These are phyloP conservation scores for Bertia moriformis DNA, from an alignment of 2,329 filamentous ascomycete genomes.

Conservation along the genomic window DNA sequence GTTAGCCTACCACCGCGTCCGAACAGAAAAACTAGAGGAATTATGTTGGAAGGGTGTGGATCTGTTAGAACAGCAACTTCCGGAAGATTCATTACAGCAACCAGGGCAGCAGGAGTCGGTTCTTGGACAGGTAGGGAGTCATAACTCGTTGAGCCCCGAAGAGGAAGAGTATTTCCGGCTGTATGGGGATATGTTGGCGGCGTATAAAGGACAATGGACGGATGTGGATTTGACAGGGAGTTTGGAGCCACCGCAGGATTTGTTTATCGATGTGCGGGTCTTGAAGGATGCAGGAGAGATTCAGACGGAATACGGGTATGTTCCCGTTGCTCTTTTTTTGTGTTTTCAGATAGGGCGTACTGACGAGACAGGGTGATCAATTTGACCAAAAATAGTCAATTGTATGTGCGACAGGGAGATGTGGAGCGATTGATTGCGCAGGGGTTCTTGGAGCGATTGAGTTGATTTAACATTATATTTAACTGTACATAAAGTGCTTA, in stretches of 20 bases:
- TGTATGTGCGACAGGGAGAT: conserved; percentile 89
- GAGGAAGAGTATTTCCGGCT: conserved; percentile 92
- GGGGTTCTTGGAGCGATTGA: conserved; percentile 82
- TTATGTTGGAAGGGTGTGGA: conserved; percentile 86
- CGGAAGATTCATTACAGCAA: conserved; percentile 16
- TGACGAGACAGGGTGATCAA: conserved; percentile 60
- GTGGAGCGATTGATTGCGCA: conserved; percentile 88
- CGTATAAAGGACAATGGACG: conserved; percentile 96
- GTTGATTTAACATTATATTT: conserved; percentile 48
- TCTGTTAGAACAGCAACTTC: conserved; percentile 54
- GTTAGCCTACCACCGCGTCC: conserved; percentile 80
- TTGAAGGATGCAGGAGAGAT: conserved; percentile 96
- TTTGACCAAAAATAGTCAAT: conserved; percentile 94
- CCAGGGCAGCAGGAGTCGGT: conserved; percentile 14
- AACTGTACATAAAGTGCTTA: too few species aligned
- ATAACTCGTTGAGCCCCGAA: conserved; percentile 78
- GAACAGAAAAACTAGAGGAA: conserved; percentile 82
- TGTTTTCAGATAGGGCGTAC: neutral
- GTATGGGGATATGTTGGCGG: conserved; percentile 82
- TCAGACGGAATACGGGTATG: conserved; percentile 94
- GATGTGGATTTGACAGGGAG: conserved; percentile 92
- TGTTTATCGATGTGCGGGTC: conserved; percentile 94
- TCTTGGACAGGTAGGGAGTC: conserved; percentile 31
- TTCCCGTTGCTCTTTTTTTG: conserved; percentile 5
- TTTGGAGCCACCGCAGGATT: conserved; percentile 79